Conservation (phyloP, 179 eudicot genomes). For the Corrigiola litoralis region DNA sequence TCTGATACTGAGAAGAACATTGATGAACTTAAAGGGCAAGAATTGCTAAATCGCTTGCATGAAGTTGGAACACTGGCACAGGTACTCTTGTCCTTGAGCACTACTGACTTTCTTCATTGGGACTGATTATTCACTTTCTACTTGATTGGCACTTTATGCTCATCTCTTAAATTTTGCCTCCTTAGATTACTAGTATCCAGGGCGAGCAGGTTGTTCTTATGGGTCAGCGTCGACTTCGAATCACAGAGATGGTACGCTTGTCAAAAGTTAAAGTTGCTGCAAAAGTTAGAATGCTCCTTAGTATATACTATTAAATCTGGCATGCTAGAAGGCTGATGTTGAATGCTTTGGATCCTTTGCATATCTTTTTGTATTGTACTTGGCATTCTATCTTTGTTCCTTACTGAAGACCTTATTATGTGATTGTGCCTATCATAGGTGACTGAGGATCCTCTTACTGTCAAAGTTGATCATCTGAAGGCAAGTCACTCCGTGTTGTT, state of each 20-base stretch:
- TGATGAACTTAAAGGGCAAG: constrained; percentile 81
- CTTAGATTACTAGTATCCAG: constrained; percentile 80
- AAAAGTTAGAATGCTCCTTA: not conserved
- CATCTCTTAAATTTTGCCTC: not conserved
- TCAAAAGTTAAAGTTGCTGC: not conserved
- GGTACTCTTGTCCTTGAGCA: constrained; percentile 35
- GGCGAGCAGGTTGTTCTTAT: constrained; percentile 92
- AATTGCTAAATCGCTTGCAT: constrained; percentile 78
- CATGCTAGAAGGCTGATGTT: constrained; percentile 4
- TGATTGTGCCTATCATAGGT: constrained; percentile 49
- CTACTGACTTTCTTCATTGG: not conserved
- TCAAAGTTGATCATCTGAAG: constrained; percentile 96
- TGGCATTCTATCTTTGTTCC: not conserved
- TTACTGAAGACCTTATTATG: not conserved
- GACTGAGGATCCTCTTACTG: constrained; percentile 94
- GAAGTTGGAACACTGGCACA: constrained; percentile 96
- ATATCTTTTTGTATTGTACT: not conserved
- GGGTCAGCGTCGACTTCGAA: constrained; percentile 91
- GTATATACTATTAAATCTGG: not conserved
- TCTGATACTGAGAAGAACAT: constrained; percentile 67
- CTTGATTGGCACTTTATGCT: not conserved
- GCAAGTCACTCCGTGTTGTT: constrained; percentile 23
- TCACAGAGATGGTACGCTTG: constrained; percentile 83
- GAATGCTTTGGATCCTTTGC: not conserved
- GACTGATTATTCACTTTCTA: not conserved